These are phyloP conservation scores for Colletotrichum sp. DNA, from an alignment of 2,329 filamentous ascomycete genomes.

Conservation along the genomic window DNA sequence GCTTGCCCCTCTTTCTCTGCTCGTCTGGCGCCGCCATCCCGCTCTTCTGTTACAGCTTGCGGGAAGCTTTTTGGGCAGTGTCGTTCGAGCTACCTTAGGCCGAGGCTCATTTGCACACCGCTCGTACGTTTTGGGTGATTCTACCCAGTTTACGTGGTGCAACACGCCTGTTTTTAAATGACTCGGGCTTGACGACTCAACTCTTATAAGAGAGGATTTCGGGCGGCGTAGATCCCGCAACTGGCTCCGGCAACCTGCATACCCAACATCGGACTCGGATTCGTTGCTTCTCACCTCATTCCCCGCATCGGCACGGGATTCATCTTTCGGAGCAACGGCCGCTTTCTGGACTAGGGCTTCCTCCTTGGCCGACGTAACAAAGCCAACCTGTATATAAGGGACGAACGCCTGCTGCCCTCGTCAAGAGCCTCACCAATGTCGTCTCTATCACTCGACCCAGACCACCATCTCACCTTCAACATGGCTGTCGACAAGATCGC, in stretches of 20 bases:
- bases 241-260: neutral
- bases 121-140: neutral
- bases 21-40: neutral
- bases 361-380: neutral
- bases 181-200: neutral
- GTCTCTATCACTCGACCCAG: neutral
- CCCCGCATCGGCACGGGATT: constrained; percentile 1
- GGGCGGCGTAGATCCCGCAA: neutral
- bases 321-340: neutral
- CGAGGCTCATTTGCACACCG: constrained; percentile 13
- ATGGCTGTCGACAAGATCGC: constrained; percentile 69
- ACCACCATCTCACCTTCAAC: constrained; percentile 17
- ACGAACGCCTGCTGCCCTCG: neutral
- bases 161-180: neutral
- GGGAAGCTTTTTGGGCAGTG: neutral
- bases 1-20: neutral
- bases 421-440: neutral
- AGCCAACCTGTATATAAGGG: neutral
- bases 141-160: neutral
- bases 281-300: neutral
- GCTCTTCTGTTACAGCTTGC: neutral
- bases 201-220: neutral
- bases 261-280: neutral
- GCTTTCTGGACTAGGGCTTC: neutral
- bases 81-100: neutral